phyloP scores from a whole-genome alignment of 768 basidiomycete species.

The Tulasnella sp. region DNA sequence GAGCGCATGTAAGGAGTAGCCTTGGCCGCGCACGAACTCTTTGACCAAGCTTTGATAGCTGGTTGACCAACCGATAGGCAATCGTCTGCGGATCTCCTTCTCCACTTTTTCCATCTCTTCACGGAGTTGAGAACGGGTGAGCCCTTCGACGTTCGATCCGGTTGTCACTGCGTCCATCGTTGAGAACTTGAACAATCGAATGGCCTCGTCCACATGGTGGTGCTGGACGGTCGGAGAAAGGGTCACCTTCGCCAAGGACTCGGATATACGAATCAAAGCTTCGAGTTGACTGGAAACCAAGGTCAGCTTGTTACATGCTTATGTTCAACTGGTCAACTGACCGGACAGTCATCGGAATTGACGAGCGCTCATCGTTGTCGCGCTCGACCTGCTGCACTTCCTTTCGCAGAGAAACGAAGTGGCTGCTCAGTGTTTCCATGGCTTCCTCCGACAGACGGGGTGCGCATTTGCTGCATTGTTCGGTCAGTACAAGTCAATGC shows the following conservation, averaged over 20 bases:
- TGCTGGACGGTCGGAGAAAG: slow-evolving; percentile 80
- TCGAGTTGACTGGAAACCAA: slow-evolving; percentile 76
- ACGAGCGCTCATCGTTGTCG: slow-evolving; percentile 95
- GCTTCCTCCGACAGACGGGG: slow-evolving; percentile 90
- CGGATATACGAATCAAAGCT: slow-evolving; percentile 98
- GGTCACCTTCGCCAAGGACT: slow-evolving; percentile 92
- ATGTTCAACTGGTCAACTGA: slow-evolving; percentile 42
- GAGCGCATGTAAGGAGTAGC: slow-evolving; percentile 83
- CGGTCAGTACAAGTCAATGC: not conserved
- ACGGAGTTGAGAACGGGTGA: slow-evolving; percentile 86
- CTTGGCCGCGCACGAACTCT: slow-evolving; percentile 92
- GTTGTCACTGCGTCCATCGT: slow-evolving; percentile 99
- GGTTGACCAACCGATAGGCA: slow-evolving; percentile 95
- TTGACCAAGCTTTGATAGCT: slow-evolving; percentile 89
- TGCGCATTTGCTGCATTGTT: slow-evolving; percentile 76
- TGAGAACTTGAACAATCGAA: slow-evolving; percentile 95
- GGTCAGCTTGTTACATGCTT: not conserved
- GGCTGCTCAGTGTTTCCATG: slow-evolving; percentile 92
- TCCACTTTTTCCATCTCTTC: slow-evolving; percentile 92
- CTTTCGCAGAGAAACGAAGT: slow-evolving; percentile 89
- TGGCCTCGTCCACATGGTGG: slow-evolving; percentile 96
- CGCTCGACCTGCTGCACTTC: slow-evolving; percentile 93
- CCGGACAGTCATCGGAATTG: slow-evolving; percentile 98
- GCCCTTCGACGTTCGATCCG: slow-evolving; percentile 78
- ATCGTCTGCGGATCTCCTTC: slow-evolving; percentile 71